A percentile compares a stretch with the other conserved stretches of the same genome.
phyloP scores from a whole-genome alignment of 495 filamentous ascomycete species.

The Neurospora sp. region DNA sequence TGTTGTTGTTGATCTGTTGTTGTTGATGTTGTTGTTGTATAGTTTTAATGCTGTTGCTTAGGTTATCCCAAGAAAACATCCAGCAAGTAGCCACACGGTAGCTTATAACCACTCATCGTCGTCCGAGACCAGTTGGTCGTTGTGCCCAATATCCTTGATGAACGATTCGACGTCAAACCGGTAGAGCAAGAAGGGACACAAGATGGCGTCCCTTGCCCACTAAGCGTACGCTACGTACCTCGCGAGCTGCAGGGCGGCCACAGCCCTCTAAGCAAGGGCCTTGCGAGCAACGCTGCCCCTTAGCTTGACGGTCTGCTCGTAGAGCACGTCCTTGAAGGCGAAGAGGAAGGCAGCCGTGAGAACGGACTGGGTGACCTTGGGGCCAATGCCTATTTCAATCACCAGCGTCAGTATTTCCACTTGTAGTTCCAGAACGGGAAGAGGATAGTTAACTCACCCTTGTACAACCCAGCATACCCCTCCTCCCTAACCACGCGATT shows the following conservation, averaged over 20 bases:
- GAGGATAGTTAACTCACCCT: conserved; percentile 48
- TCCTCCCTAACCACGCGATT: conserved; percentile 75
- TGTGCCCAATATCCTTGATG: too few species aligned
- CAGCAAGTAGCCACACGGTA: too few species aligned
- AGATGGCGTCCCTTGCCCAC: not conserved
- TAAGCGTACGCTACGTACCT: not conserved
- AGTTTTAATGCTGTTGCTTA: too few species aligned
- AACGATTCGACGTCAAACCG: not conserved
- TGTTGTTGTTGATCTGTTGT: not conserved
- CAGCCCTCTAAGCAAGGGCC: conserved; percentile 18
- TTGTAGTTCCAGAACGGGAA: not conserved
- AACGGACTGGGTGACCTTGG: conserved; percentile 93
- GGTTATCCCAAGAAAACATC: too few species aligned
- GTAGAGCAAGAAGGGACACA: not conserved
- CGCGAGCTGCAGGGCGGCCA: not conserved
- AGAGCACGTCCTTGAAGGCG: conserved; percentile 86
- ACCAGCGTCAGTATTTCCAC: too few species aligned
- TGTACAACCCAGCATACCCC: conserved; percentile 82
- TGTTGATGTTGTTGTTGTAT: not conserved
- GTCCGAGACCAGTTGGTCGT: not conserved
- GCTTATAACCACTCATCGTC: not conserved
- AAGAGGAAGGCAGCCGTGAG: conserved; percentile 95
- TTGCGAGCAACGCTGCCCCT: conserved; percentile 31
- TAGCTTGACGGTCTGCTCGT: conserved; percentile 43
- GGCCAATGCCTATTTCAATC: conserved; percentile 59